A percentile compares a stretch with the other conserved stretches of the same genome.
Evolutionary conservation across 306 rosid species (phyloP).

Genomic region (Malus asiatica): DNA sequence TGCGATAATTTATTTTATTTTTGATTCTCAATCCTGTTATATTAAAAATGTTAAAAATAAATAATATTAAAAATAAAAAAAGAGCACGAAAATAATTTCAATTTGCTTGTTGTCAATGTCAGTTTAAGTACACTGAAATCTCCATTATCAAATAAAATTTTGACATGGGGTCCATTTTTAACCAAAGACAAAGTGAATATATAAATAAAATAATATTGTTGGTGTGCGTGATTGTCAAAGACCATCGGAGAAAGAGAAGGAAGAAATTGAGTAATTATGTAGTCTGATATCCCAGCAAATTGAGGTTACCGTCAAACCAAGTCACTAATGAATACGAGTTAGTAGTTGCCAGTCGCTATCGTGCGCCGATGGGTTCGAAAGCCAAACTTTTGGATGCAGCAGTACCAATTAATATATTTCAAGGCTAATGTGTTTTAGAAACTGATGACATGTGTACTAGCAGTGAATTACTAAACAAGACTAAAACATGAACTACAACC

Average conservation of each 20-base stretch:
- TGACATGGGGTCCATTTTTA: neutral
- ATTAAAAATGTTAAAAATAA: too few species aligned
- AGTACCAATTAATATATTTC: neutral
- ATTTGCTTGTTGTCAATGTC: neutral
- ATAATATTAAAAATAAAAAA: too few species aligned
- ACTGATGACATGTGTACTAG: neutral
- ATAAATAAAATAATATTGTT: neutral
- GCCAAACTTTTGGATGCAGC: neutral
- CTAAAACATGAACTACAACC: too few species aligned
- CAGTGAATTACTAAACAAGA: too few species aligned
- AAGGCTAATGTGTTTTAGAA: neutral
- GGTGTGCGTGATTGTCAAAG: neutral
- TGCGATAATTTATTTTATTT: too few species aligned
- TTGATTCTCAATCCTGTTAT: too few species aligned
- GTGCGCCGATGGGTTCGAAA: slow-evolving; percentile 1
- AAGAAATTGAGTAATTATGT: slow-evolving; percentile 18
- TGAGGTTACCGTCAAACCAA: slow-evolving; percentile 21
- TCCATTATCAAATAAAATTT: neutral
- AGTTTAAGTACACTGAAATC: neutral
- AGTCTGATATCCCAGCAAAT: slow-evolving; percentile 23
- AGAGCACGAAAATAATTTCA: too few species aligned
- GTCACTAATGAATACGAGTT: neutral
- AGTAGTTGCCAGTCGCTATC: neutral
- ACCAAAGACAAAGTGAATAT: neutral
- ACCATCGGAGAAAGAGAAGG: neutral